A percentile compares a stretch with the other conserved stretches of the same genome.
These are phyloP conservation scores for Stevia rebaudiana DNA, from an alignment of 140 eudicot species.

Conservation along the genomic window DNA sequence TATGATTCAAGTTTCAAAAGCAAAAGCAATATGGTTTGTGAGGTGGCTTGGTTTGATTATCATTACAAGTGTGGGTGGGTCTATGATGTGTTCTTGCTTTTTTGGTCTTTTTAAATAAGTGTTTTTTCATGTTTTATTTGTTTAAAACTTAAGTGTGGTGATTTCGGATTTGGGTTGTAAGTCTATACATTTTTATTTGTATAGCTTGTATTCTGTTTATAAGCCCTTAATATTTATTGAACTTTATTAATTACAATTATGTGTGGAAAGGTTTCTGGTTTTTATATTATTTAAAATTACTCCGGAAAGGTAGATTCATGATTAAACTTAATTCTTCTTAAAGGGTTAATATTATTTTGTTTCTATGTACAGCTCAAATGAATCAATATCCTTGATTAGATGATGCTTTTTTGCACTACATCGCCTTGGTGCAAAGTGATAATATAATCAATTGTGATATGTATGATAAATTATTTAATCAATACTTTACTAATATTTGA, in stretches of 20 bases:
- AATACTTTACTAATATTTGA: too few relatives aligned
- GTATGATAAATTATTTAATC: too few relatives aligned
- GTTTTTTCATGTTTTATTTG: constrained; percentile 5
- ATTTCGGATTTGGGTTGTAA: constrained; percentile 7
- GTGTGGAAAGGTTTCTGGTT: neutral
- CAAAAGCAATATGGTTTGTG: constrained; percentile 28
- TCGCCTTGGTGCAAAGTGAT: too few relatives aligned
- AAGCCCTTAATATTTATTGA: neutral
- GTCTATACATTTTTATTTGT: constrained; percentile 23
- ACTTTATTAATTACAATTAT: neutral
- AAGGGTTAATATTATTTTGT: too few relatives aligned
- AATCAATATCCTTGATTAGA: too few relatives aligned
- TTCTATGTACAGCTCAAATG: too few relatives aligned
- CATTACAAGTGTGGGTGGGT: constrained; percentile 18
- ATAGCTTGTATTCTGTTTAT: constrained; percentile 17
- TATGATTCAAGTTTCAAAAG: neutral
- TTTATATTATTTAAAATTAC: neutral
- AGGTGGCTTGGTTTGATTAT: constrained; percentile 29
- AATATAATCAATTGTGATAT: too few relatives aligned
- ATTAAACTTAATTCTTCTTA: too few relatives aligned
- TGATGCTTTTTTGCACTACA: too few relatives aligned
- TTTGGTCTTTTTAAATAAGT: constrained; percentile 18
- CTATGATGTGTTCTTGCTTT: constrained; percentile 21
- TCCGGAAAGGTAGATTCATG: too few relatives aligned
- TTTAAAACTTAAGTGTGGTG: constrained; percentile 22